Evolutionary conservation across 1,284 basidiomycete species (phyloP), one percentile per base, ranked within the genome.

Genomic region (Ustilago hordei): DNA sequence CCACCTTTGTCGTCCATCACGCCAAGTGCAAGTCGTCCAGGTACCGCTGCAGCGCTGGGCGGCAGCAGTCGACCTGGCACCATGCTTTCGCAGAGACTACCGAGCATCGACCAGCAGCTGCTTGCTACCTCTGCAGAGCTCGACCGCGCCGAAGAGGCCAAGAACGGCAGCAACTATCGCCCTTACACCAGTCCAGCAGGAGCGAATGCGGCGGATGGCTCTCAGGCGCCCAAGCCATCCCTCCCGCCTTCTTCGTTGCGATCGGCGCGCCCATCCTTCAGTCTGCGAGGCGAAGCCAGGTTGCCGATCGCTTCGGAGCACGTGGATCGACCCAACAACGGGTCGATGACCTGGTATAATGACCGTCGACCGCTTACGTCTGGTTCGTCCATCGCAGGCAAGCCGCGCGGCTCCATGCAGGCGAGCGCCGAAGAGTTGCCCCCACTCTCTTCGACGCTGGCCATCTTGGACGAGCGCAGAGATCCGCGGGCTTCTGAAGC

Each of bases 1-100:
- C 81, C 81, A n/a, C 81, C 81, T 5, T 55, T 82, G 34, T 69
- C 79, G 15, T 67, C 74, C 32, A 69, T 79, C 58, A 78, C 75
- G 41, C 71, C 75, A 4, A 65, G 70, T 43, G 67, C 68, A 13
- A 81, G 79, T 54, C 69, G 80, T 31, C 79, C 81, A 3, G 80
- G 78, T 41, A 82, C 80, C 13, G 69, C 64, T 43, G 71, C 67
- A n/a, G 62, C 63, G 8, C 19, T 77, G 47, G 62, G 55, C 9
- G 69, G 55, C 9, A 63, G 60, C 11, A 67, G 70, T 45, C 72
- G 63, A 7, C 64, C 62, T 17, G 71, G 64, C 31, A 62, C 68
- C 8, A 64, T 68, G 58, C 58, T 68, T 2, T 55, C 69, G 15
- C 74, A 73, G 11, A 50, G 74, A 41, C 66, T 79, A 41, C 70